Conservation (phyloP, 257 asterid species). For the Solanum appendiculatum region DNA sequence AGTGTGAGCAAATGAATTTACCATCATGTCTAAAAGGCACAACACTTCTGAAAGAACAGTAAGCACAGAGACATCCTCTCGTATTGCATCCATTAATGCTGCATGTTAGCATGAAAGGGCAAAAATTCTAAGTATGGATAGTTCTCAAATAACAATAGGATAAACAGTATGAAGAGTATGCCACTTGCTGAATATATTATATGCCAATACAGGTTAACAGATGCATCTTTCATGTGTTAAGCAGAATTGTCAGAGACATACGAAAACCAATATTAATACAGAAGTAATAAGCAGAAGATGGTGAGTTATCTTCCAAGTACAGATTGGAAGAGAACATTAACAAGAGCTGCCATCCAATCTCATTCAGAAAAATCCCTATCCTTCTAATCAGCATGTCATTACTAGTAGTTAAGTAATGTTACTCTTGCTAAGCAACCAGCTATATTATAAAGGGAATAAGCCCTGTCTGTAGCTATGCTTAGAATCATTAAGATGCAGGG, state of each 20-base stretch:
- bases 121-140: neutral
- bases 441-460: neutral
- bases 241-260: neutral
- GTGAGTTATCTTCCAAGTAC: neutral
- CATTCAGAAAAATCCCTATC: neutral
- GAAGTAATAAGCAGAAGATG: neutral
- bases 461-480: neutral
- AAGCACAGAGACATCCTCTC: conserved; percentile 74
- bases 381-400: neutral
- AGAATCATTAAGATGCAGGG: neutral
- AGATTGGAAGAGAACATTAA: neutral
- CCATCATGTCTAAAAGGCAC: conserved; percentile 96
- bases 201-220: neutral
- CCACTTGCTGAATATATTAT: neutral
- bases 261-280: neutral
- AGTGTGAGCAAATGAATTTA: conserved; percentile 90
- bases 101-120: conserved; percentile 27
- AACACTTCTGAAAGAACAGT: conserved; percentile 87
- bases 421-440: neutral
- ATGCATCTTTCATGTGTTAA: neutral
- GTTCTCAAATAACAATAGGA: neutral
- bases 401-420: neutral
- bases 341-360: neutral
- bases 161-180: neutral
- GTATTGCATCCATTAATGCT: conserved; percentile 73